Conservation (phyloP, 2,329 filamentous ascomycete species). For the Niveomyces coronatus region DNA sequence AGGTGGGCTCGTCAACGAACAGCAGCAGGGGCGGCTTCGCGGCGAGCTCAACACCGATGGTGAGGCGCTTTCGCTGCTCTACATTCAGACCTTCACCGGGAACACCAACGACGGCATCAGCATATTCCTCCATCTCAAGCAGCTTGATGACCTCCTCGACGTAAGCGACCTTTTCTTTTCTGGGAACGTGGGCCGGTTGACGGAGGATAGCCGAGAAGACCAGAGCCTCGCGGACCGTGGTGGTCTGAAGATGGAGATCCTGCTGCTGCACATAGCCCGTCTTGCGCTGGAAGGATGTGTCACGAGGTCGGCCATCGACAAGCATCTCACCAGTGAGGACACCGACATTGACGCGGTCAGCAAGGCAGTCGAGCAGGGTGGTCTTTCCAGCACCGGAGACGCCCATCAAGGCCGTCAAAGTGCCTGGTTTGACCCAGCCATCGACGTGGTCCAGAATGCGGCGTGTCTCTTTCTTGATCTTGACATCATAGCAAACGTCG, state of each 20-base stretch:
- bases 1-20: slow-evolving; percentile 92
- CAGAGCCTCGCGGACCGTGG: slow-evolving; percentile 80
- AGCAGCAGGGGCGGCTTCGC: slow-evolving; percentile 83
- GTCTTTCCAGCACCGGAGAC: slow-evolving; percentile 92
- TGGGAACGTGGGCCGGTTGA: slow-evolving; percentile 64
- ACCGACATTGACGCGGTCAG: slow-evolving; percentile 79
- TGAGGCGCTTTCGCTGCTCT: slow-evolving; percentile 65
- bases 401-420: slow-evolving; percentile 82
- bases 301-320: slow-evolving; percentile 54
- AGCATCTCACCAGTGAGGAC: slow-evolving; percentile 78
- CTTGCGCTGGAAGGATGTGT: slow-evolving; percentile 80
- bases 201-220: slow-evolving; percentile 78
- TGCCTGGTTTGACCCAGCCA: slow-evolving; percentile 90
- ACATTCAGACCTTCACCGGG: slow-evolving; percentile 76
- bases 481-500: slow-evolving; percentile 65
- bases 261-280: slow-evolving; percentile 90
- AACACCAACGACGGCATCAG: slow-evolving; percentile 83
- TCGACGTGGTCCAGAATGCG: slow-evolving; percentile 78
- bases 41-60: slow-evolving; percentile 91
- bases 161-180: slow-evolving; percentile 71
- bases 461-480: slow-evolving; percentile 67
- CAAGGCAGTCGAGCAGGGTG: slow-evolving; percentile 76
- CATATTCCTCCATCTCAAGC: slow-evolving; percentile 81
- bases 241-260: slow-evolving; percentile 76
- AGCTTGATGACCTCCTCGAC: slow-evolving; percentile 87